phyloP scores from a whole-genome alignment of 139 green algal species.

The Haematococcus sp. region DNA sequence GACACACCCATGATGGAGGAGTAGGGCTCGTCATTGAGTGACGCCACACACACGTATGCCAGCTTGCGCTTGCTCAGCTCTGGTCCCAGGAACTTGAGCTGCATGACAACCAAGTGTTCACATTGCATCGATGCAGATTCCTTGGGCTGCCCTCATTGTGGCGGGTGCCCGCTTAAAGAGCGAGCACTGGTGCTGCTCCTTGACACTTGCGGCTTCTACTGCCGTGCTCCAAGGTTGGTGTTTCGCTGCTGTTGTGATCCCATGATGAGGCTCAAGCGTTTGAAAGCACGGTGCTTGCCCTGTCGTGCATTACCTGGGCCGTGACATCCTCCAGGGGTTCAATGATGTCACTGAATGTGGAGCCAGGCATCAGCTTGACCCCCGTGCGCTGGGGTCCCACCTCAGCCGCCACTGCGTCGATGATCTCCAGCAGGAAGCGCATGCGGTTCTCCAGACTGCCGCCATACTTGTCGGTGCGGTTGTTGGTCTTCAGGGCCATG shows the following conservation, averaged over 20 bases:
- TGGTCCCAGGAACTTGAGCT: conserved; percentile 28
- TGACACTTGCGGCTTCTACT: too few species aligned
- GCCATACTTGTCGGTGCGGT: conserved; percentile 59
- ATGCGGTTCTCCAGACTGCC: conserved; percentile 51
- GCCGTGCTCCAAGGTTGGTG: too few species aligned
- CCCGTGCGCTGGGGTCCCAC: conserved; percentile 25
- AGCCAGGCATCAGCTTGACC: conserved; percentile 43
- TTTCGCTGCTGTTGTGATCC: too few species aligned
- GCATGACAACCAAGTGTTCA: too few species aligned
- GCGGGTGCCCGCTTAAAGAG: too few species aligned
- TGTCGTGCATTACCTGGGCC: too few species aligned
- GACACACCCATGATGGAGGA: not conserved
- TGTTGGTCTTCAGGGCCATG: conserved; percentile 46
- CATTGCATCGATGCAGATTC: too few species aligned
- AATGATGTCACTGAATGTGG: conserved; percentile 38
- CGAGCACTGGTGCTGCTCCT: too few species aligned
- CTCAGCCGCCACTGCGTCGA: conserved; percentile 7
- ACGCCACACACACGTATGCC: conserved; percentile 22
- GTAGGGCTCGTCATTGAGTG: conserved; percentile 21
- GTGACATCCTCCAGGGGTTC: conserved; percentile 15
- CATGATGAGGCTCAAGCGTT: too few species aligned
- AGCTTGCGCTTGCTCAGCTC: conserved; percentile 32
- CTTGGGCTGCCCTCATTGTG: too few species aligned
- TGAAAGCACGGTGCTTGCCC: too few species aligned
- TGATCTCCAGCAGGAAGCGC: conserved; percentile 13